Percentiles rank a stretch among this genome's conserved stretches.
These are phyloP conservation scores for Verbascum thapsus DNA, from an alignment of 257 asterid genomes.

Conservation along the genomic window DNA sequence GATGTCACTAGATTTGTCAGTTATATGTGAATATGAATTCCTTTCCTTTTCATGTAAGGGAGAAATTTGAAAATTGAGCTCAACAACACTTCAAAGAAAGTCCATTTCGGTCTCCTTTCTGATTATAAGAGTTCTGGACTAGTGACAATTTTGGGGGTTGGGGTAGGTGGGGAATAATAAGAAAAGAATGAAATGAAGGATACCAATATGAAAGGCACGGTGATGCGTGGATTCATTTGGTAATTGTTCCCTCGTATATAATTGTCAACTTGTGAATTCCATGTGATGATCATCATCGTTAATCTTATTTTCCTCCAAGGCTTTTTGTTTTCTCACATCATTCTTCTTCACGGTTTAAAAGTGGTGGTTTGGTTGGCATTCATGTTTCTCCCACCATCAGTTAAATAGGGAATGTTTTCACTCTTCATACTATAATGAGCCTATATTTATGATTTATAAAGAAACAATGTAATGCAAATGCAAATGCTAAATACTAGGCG, in stretches of 20 bases:
- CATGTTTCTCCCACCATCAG: slow-evolving; percentile 16
- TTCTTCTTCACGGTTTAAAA: slow-evolving; percentile 15
- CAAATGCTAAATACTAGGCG: too few species aligned
- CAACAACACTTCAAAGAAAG: neutral
- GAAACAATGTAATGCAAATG: too few species aligned
- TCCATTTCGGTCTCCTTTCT: neutral
- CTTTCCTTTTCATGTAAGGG: slow-evolving; percentile 1
- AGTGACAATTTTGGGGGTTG: slow-evolving; percentile 11
- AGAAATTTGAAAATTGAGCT: neutral
- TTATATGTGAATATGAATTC: neutral
- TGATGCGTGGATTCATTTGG: neutral
- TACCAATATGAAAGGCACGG: slow-evolving; percentile 19
- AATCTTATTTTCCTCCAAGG: neutral
- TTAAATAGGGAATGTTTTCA: slow-evolving; percentile 9
- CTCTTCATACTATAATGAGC: too few species aligned
- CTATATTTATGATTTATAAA: too few species aligned
- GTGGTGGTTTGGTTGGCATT: neutral
- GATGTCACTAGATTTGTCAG: slow-evolving; percentile 4
- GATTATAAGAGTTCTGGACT: slow-evolving; percentile 11
- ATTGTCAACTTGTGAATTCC: neutral
- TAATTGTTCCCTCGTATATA: neutral
- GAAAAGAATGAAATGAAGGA: neutral
- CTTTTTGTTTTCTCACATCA: too few species aligned
- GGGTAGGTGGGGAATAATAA: neutral
- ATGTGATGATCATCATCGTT: too few species aligned